Percentiles rank a stretch among this genome's conserved stretches.
Evolutionary conservation across 75 land plant species (phyloP).

Genomic region (Gnetum montanum): DNA sequence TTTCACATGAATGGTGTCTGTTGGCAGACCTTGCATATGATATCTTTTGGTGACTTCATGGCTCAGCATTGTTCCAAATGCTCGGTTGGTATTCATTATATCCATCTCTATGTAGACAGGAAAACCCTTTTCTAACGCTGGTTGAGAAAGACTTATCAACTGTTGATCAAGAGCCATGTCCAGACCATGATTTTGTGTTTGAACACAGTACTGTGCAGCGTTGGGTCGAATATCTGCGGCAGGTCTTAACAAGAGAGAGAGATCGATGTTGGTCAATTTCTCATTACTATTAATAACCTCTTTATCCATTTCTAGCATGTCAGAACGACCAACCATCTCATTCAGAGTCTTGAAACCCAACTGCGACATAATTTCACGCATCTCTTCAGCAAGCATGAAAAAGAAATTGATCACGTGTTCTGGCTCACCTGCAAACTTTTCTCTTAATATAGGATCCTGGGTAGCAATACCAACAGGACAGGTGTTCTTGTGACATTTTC

Average conservation of each 20-base stretch:
- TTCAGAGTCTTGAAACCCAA: conserved; percentile 74
- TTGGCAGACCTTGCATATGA: conserved; percentile 59
- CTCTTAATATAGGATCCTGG: conserved; percentile 96
- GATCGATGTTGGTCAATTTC: conserved; percentile 81
- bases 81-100: conserved; percentile 77
- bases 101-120: conserved; percentile 83
- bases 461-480: conserved; percentile 99
- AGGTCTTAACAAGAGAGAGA: conserved; percentile 77
- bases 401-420: conserved; percentile 96
- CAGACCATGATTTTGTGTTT: conserved; percentile 90
- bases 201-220: conserved; percentile 89
- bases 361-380: conserved; percentile 82
- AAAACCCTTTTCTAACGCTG: conserved; percentile 55
- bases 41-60: conserved; percentile 96
- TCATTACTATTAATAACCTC: conserved; percentile 61
- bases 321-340: conserved; percentile 93
- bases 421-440: conserved; percentile 95
- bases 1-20: conserved; percentile 82
- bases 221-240: conserved; percentile 93
- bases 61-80: conserved; percentile 98
- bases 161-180: conserved; percentile 86
- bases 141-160: conserved; percentile 48
- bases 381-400: conserved; percentile 96
- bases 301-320: conserved; percentile 83
- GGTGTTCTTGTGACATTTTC: conserved; percentile 96